These are phyloP conservation scores for Ceratobasidium sp. DNA, from an alignment of 1,284 basidiomycete species.

Conservation along the genomic window DNA sequence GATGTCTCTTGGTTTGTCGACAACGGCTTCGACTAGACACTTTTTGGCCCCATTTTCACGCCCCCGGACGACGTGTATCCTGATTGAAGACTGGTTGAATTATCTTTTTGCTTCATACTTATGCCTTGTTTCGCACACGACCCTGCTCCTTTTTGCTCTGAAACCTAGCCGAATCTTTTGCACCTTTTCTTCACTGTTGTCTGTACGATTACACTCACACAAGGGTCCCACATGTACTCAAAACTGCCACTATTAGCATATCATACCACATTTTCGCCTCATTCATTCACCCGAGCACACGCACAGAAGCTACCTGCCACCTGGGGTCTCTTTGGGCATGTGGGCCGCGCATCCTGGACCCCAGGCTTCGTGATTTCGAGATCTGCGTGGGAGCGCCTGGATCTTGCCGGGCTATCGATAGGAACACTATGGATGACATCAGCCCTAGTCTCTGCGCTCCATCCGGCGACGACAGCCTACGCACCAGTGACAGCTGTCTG, in stretches of 20 bases:
- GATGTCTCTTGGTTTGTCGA: slow-evolving; percentile 44
- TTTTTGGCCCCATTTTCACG: slow-evolving; percentile 24
- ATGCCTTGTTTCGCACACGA: slow-evolving; percentile 39
- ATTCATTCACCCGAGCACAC: background rate
- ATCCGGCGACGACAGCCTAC: slow-evolving; percentile 7
- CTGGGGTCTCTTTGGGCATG: slow-evolving; percentile 18
- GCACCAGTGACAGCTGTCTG: slow-evolving; percentile 1
- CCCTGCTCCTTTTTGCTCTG: slow-evolving; percentile 35
- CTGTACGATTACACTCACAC: slow-evolving; percentile 42
- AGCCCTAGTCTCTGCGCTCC: slow-evolving; percentile 18
- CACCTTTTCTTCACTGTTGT: slow-evolving; percentile 37
- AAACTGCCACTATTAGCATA: slow-evolving; percentile 40
- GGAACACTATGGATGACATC: slow-evolving; percentile 43
- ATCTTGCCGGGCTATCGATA: slow-evolving; percentile 38
- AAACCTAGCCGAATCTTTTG: slow-evolving; percentile 29
- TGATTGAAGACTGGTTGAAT: slow-evolving; percentile 45
- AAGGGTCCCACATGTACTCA: slow-evolving; percentile 39
- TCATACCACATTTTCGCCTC: slow-evolving; percentile 32
- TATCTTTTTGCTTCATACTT: slow-evolving; percentile 41
- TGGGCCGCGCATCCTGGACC: slow-evolving; percentile 12
- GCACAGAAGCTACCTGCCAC: background rate
- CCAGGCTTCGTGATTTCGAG: slow-evolving; percentile 16
- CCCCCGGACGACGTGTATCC: slow-evolving; percentile 37
- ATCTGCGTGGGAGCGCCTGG: slow-evolving; percentile 28
- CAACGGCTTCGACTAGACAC: slow-evolving; percentile 40